phyloP scores from a whole-genome alignment of 305 asterid species.

The Rubia peregrina region DNA sequence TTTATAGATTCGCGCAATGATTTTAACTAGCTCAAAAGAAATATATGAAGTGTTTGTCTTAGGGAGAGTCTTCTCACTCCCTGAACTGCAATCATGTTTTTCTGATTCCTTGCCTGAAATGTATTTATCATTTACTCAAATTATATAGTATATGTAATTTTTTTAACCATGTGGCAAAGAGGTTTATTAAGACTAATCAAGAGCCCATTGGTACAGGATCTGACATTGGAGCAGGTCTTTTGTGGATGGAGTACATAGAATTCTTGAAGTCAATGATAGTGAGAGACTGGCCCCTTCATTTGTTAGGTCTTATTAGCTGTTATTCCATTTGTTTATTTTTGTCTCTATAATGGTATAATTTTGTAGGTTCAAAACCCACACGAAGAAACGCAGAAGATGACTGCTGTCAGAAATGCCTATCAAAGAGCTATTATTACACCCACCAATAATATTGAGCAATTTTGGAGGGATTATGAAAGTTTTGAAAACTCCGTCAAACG shows the following conservation, averaged over 20 bases:
- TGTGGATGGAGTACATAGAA: slow-evolving; percentile 90
- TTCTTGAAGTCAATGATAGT: slow-evolving; percentile 84
- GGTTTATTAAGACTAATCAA: neutral
- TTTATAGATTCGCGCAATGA: too few species aligned
- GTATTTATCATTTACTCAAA: neutral
- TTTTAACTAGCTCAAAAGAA: neutral
- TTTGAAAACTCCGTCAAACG: slow-evolving; percentile 95
- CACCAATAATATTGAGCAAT: slow-evolving; percentile 80
- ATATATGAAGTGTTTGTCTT: neutral
- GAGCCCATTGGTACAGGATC: slow-evolving; percentile 48
- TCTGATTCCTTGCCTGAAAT: neutral
- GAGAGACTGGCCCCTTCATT: slow-evolving; percentile 23
- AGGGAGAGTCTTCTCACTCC: neutral
- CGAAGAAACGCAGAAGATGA: slow-evolving; percentile 84
- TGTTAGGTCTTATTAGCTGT: neutral
- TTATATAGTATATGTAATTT: neutral
- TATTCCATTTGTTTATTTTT: slow-evolving; percentile 6
- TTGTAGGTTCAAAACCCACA: slow-evolving; percentile 60
- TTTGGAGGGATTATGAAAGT: slow-evolving; percentile 96
- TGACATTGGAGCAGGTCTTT: slow-evolving; percentile 85
- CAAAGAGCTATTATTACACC: slow-evolving; percentile 92
- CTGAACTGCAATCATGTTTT: slow-evolving; percentile 6
- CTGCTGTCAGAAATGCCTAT: slow-evolving; percentile 68
- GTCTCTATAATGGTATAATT: slow-evolving; percentile 23
- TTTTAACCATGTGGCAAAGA: neutral